Conservation (phyloP, 495 filamentous ascomycete species). For the Neurospora terricola region DNA sequence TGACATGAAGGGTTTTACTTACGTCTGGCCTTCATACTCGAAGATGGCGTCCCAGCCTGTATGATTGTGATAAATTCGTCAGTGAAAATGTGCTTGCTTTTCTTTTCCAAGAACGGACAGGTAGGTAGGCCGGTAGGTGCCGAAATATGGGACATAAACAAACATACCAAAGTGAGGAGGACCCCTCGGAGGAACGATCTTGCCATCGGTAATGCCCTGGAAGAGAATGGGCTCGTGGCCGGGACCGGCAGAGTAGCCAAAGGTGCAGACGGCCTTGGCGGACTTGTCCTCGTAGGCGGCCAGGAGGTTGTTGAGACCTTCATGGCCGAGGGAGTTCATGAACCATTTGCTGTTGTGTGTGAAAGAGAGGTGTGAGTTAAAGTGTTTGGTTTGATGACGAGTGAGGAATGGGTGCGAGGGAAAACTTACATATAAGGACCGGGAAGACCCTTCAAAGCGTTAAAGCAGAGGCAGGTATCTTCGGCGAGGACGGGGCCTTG, state of each 20-base stretch:
- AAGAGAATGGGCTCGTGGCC: constrained; percentile 81
- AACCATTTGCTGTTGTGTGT: constrained; percentile 71
- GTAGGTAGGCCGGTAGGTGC: background rate
- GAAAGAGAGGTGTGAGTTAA: background rate
- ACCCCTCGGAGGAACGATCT: constrained; percentile 68
- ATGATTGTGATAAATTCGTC: background rate
- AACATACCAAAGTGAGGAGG: constrained; percentile 69
- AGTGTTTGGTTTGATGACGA: background rate
- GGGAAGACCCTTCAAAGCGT: constrained; percentile 79
- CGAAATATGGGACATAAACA: background rate
- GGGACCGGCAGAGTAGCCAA: constrained; percentile 81
- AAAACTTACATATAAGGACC: constrained; percentile 83
- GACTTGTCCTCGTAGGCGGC: constrained; percentile 80
- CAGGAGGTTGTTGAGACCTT: constrained; percentile 84
- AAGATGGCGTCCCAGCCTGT: constrained; percentile 96
- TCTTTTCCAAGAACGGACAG: constrained; percentile 1
- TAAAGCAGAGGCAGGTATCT: constrained; percentile 90
- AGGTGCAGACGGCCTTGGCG: constrained; percentile 91
- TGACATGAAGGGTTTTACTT: constrained; percentile 17
- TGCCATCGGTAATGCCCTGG: constrained; percentile 71
- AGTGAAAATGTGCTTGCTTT: background rate
- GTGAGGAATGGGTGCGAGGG: background rate
- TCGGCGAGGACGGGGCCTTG: constrained; percentile 86
- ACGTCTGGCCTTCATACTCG: constrained; percentile 88
- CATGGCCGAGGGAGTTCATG: constrained; percentile 67